phyloP scores from a whole-genome alignment of 345 rosid species.

The Cardamine resedifolia region DNA sequence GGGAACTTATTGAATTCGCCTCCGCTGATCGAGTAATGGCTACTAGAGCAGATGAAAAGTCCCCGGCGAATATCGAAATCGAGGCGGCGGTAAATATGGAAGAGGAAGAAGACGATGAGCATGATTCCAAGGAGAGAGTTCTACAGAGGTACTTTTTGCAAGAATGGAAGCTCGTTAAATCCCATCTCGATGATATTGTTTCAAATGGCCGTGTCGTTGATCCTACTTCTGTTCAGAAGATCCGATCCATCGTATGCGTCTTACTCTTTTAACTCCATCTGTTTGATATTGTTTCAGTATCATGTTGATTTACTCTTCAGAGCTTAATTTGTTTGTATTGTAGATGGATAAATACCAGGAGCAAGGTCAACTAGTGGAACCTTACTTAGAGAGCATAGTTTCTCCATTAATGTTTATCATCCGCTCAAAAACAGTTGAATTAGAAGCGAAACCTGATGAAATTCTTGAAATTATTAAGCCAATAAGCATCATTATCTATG shows the following conservation, averaged over 20 bases:
- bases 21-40: conserved; percentile 32
- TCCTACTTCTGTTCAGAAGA: conserved; percentile 62
- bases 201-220: conserved; percentile 62
- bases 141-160: conserved; percentile 77
- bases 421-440: conserved; percentile 53
- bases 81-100: conserved; percentile 16
- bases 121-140: conserved; percentile 65
- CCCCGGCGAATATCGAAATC: conserved; percentile 24
- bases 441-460: conserved; percentile 55
- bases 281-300: background rate
- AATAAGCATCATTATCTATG: conserved; percentile 74
- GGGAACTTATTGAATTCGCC: conserved; percentile 17
- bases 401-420: conserved; percentile 80
- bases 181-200: conserved; percentile 66
- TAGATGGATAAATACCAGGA: conserved; percentile 95
- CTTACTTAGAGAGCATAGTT: conserved; percentile 80
- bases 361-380: conserved; percentile 87
- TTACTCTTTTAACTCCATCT: conserved; percentile 3
- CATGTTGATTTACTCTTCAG: background rate
- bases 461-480: conserved; percentile 66
- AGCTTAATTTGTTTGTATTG: conserved; percentile 1
- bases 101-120: conserved; percentile 74
- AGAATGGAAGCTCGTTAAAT: conserved; percentile 84
- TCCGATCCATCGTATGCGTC: conserved; percentile 71
- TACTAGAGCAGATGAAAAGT: conserved; percentile 30